A percentile compares a stretch with the other conserved stretches of the same genome.
phyloP scores from a whole-genome alignment of 139 green algal species.

The Medakamo hakoo region DNA sequence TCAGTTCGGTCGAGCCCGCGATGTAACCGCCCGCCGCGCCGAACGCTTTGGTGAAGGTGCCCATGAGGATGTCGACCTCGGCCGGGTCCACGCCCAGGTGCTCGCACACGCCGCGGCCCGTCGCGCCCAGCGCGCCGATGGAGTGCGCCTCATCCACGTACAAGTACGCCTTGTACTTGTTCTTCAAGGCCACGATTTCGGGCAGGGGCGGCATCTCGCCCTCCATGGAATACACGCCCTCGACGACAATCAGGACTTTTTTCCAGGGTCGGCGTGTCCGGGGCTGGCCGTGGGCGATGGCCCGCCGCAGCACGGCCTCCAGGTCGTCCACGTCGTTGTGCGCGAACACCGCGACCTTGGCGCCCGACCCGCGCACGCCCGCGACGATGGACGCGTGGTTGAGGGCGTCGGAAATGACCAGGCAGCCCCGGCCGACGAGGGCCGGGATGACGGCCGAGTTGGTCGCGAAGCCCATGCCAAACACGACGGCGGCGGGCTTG shows the following conservation, averaged over 20 bases:
- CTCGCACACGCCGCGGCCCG: conserved; percentile 71
- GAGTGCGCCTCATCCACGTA: conserved; percentile 99
- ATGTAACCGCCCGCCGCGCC: conserved; percentile 91
- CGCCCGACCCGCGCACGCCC: conserved; percentile 58
- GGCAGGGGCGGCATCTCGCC: conserved; percentile 72
- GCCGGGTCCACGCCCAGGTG: conserved; percentile 60
- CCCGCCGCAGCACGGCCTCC: conserved; percentile 63
- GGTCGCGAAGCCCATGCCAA: conserved; percentile 97
- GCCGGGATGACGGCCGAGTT: conserved; percentile 83
- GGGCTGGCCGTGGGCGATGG: conserved; percentile 83
- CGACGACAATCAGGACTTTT: conserved; percentile 92
- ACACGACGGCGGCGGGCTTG: conserved; percentile 72
- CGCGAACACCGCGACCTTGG: conserved; percentile 74
- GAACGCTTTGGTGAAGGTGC: conserved; percentile 99
- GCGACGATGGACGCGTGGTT: conserved; percentile 96
- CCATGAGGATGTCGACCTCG: conserved; percentile 95
- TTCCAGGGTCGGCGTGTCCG: conserved; percentile 79
- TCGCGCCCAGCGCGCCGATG: conserved; percentile 80
- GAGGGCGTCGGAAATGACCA: conserved; percentile 86
- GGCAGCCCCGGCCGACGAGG: conserved; percentile 58
- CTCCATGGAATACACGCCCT: conserved; percentile 99
- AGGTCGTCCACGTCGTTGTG: conserved; percentile 80
- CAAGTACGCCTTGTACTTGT: conserved; percentile 89
- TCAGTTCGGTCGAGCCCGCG: conserved; percentile 37
- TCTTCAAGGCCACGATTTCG: conserved; percentile 80